A percentile compares a stretch with the other conserved stretches of the same genome.
Evolutionary conservation across 1,139 yeast genomes (phyloP).

Genomic region (Kazachstania sp.): DNA sequence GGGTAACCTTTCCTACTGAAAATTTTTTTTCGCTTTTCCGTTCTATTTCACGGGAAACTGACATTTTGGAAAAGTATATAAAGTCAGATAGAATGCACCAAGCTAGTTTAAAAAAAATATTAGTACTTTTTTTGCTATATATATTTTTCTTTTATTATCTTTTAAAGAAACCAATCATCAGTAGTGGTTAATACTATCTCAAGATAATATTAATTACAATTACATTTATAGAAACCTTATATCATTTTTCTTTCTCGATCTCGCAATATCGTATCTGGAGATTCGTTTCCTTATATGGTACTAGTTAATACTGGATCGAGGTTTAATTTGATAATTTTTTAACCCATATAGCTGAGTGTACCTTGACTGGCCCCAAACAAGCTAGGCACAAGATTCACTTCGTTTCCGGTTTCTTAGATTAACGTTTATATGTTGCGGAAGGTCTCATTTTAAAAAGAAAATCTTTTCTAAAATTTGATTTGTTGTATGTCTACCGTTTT

Average conservation of each 20-base stretch:
- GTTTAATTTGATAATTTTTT: constrained; percentile 22
- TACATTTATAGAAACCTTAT: constrained; percentile 45
- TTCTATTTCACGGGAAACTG: too few relatives aligned
- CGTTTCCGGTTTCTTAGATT: constrained; percentile 73
- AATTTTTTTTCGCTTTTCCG: too few relatives aligned
- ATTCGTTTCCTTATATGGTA: constrained; percentile 3
- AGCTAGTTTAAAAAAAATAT: too few relatives aligned
- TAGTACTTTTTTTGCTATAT: background rate
- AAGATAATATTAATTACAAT: constrained; percentile 35
- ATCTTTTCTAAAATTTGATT: constrained; percentile 6
- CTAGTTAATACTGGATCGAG: constrained; percentile 32
- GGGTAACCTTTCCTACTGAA: too few relatives aligned
- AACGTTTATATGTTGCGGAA: constrained; percentile 29
- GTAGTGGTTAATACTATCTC: constrained; percentile 37
- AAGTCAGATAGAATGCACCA: background rate
- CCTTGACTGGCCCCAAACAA: constrained; percentile 33
- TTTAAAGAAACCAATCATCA: constrained; percentile 30
- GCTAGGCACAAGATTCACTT: constrained; percentile 55
- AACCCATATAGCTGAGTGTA: constrained; percentile 34
- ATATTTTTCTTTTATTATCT: constrained; percentile 6
- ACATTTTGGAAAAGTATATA: constrained; percentile 4
- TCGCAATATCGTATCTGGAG: constrained; percentile 6
- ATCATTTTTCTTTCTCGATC: constrained; percentile 27
- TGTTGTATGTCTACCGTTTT: constrained; percentile 26
- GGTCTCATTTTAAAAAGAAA: constrained; percentile 10